Base-by-base conservation (phyloP, 2,329 filamentous ascomycete species). In the Diaporthe sp. region DNA sequence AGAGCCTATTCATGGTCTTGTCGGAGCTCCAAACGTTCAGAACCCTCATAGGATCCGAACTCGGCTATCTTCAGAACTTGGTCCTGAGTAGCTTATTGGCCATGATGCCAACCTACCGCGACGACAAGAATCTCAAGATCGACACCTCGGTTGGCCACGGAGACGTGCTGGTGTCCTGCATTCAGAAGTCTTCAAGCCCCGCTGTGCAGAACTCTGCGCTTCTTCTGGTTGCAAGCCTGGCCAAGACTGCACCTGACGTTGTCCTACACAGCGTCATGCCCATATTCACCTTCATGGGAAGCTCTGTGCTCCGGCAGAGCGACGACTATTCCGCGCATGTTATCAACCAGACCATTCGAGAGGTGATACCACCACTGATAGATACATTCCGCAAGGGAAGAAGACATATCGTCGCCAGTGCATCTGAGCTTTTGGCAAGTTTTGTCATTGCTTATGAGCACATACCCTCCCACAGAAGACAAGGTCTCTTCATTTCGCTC, bases 211-310 rank as follows among this genome's bases (percentile, higher is more conserved):
- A 98, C 81, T 92, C 94, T 8, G 96, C 97, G 5, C 88, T 99
- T 20, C 90, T 98, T 12, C 88, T 99, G 37, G 94, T 98, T 75
- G 95, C 96, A 34, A 94, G 92, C 74, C 88, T 99, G 55, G 96
- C 97, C 31, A 93, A 93, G 53, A 94, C 96, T 79, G 95, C 95
- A 0, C 97, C 97, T 0, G 96, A 98, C 82, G 87, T 98, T 65
- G 95, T 99, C 4, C 89, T 99, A 75, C 96, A 99, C 85, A 98
- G 95, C 80, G 95, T 99, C 72, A 99, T 99, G 97, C 97, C 97
- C 17, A 96, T 99, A 71, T 99, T 99, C 85, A 98, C 97, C 0
- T 98, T 98, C 82, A 98, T 98, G 93, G 95, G 96, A 57, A 94
- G 93, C 58, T 98, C 95, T 4, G 93, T 98, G 28, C 89, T 99